Evolutionary conservation across 2,329 filamentous ascomycete species (phyloP).

Genomic region (Ophiostoma piceae): DNA sequence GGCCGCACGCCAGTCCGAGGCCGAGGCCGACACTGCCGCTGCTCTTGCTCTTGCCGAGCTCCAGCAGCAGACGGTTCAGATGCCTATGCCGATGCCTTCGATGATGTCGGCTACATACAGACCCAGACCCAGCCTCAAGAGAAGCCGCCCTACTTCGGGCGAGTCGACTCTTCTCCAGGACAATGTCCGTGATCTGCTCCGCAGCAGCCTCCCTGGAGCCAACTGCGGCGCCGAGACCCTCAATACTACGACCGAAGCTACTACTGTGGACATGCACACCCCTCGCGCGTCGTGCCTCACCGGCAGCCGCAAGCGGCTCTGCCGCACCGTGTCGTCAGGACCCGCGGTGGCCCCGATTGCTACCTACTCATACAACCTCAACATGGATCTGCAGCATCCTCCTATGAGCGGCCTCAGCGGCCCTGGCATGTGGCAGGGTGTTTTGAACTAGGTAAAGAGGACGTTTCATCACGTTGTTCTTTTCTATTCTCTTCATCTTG

Average conservation of each 20-base stretch:
- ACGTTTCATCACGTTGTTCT: constrained; percentile 18
- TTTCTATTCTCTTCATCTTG: constrained; percentile 23
- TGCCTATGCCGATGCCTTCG: neutral
- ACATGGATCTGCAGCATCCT: constrained; percentile 41
- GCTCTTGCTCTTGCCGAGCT: constrained; percentile 57
- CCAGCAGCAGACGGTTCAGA: constrained; percentile 45
- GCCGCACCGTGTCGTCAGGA: constrained; percentile 40
- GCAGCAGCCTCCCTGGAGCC: constrained; percentile 32
- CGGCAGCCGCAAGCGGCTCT: constrained; percentile 58
- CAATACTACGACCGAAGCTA: neutral
- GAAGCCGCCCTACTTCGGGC: constrained; percentile 54
- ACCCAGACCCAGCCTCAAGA: constrained; percentile 46
- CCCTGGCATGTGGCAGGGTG: constrained; percentile 62
- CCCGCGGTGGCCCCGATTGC: constrained; percentile 14
- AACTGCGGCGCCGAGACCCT: constrained; percentile 34
- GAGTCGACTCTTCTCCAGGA: constrained; percentile 56
- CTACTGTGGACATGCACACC: constrained; percentile 15
- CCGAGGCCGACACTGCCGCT: constrained; percentile 52
- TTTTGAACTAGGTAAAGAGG: constrained; percentile 46
- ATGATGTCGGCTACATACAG: constrained; percentile 7
- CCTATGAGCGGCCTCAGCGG: constrained; percentile 43
- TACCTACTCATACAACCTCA: constrained; percentile 19
- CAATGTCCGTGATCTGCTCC: constrained; percentile 60
- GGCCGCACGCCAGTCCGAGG: constrained; percentile 41
- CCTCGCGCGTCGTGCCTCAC: constrained; percentile 37